Evolutionary conservation across 805 yeast genomes (phyloP).

Genomic region (Candida lessepsii): DNA sequence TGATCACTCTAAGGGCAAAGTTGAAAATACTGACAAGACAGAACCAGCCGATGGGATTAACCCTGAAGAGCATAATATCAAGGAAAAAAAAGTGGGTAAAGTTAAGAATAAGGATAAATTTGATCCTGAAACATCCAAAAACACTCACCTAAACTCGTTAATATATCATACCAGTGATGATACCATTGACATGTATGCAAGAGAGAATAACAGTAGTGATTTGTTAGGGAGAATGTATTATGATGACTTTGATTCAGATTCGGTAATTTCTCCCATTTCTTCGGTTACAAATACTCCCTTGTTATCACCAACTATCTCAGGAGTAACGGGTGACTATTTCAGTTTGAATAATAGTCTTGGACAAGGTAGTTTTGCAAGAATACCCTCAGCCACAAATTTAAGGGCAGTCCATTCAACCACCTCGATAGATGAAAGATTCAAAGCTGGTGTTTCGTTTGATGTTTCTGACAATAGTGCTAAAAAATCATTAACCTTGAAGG

Average conservation of each 20-base stretch:
- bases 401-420: conserved; percentile 15
- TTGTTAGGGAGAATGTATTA: conserved; percentile 41
- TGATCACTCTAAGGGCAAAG: background rate
- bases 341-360: background rate
- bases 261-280: conserved; percentile 19
- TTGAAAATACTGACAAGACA: conserved; percentile 5
- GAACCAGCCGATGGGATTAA: conserved; percentile 7
- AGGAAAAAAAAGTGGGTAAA: conserved; percentile 14
- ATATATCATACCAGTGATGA: conserved; percentile 40
- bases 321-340: conserved; percentile 14
- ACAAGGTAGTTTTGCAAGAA: conserved; percentile 5
- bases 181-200: conserved; percentile 35
- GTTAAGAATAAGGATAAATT: conserved; percentile 13
- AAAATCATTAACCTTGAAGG: conserved; percentile 38
- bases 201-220: conserved; percentile 39
- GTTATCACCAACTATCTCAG: conserved; percentile 17
- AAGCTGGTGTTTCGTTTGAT: conserved; percentile 40
- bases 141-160: conserved; percentile 39
- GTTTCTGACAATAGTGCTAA: conserved; percentile 29
- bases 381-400: conserved; percentile 12
- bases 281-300: conserved; percentile 20
- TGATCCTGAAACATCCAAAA: conserved; percentile 31
- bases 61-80: background rate
- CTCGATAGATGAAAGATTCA: conserved; percentile 12
- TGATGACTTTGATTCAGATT: conserved; percentile 42